phyloP scores from a whole-genome alignment of 169 alveolate species.

The Plasmodium billcollinsi region DNA sequence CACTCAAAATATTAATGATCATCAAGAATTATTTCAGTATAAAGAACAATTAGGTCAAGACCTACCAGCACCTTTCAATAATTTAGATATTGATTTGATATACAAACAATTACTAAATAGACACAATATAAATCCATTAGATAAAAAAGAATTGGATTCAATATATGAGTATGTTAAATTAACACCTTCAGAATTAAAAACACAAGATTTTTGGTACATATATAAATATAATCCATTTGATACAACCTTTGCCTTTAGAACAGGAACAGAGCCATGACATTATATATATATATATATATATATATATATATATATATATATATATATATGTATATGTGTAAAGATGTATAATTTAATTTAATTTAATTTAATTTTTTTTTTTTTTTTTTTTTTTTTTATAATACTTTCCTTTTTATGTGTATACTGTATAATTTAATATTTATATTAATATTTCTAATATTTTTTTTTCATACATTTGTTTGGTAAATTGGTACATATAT shows the following conservation, averaged over 20 bases:
- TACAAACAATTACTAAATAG: constrained; percentile 62
- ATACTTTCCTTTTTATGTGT: constrained; percentile 2
- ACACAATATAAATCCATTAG: constrained; percentile 64
- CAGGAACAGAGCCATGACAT: constrained; percentile 63
- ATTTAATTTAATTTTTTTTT: no score
- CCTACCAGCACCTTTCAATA: constrained; percentile 49
- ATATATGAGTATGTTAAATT: constrained; percentile 40
- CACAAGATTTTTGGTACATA: constrained; percentile 65
- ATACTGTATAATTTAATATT: neutral
- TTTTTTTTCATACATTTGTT: neutral
- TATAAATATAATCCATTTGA: constrained; percentile 60
- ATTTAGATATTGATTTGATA: constrained; percentile 48
- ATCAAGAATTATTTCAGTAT: constrained; percentile 63
- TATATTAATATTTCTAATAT: no score
- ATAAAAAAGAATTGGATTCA: constrained; percentile 37
- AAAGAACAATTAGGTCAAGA: constrained; percentile 64
- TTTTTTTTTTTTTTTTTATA: no score
- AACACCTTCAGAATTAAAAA: constrained; percentile 57
- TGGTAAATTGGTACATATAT: neutral
- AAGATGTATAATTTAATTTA: no score
- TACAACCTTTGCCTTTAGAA: constrained; percentile 51
- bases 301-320: no score
- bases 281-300: no score
- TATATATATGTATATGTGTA: no score
- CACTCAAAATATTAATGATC: constrained; percentile 51